Base-by-base conservation (phyloP, 202 grass and related monocot species). In the Saccharum hybrid region DNA sequence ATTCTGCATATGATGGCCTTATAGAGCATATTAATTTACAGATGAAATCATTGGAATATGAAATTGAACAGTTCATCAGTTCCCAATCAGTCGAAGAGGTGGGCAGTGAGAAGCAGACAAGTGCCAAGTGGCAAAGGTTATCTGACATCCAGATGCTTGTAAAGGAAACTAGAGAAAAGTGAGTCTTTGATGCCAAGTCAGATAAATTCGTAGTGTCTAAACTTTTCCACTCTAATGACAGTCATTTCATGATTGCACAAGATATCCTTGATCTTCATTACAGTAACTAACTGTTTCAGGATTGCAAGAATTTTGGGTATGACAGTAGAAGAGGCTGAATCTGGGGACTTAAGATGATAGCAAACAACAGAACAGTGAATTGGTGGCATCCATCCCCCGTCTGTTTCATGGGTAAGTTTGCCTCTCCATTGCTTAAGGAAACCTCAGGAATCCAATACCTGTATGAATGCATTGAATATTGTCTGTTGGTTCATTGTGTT, bases 161-260 rank as follows among this genome's bases (percentile, higher is more conserved):
- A 87, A 84, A 86, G 68, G 56, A 88, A 76, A 87, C 85, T 75
- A 95, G 96, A 90, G 91, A 91, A 77, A 98, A 86, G 96, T 98
- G 72, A 87, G 83, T 74, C 42, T 83, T 68, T 59, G 45, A 56
- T 43, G 61, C 21, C 33, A n/a, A 82, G 39, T 12, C 7, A 1
- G 18, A 42, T 74, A 56, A 59, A 37, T 76, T 61, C 28, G 77
- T 40, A 65, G 5, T 4, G 2, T 37, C 22, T 78, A 49, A 6
- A 65, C 13, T 34, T 81, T 81, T 34, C 51, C 30, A 11, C 73
- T 83, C 65, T 78, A 4, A 76, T 76, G 10, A 66, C 12, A 39
- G 1, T 76, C 34, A 63, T 66, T 78, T 73, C 9, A 66, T 87
- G 0, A 1, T 56, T 71, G 21, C 41, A 62, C n/a, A 5, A 45